Conservation (phyloP, 2,329 filamentous ascomycete species). For the Curvularia hawaiiensis region DNA sequence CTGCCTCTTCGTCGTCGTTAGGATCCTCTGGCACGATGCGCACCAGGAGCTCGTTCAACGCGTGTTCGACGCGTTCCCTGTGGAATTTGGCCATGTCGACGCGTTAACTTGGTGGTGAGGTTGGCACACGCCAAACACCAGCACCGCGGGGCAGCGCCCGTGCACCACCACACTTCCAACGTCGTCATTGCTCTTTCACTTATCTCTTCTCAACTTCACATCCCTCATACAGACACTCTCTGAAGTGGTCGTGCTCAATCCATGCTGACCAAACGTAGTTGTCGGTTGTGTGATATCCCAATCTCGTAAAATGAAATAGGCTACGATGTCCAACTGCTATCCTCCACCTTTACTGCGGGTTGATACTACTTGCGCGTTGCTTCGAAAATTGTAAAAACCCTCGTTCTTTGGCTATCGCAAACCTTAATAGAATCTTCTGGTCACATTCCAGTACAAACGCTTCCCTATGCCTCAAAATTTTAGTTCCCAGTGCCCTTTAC, state of each 20-base stretch:
- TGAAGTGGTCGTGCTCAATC: too few relatives aligned
- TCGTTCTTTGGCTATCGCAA: not conserved
- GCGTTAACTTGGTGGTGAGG: constrained; percentile 26
- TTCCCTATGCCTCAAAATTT: not conserved
- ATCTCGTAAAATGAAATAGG: too few relatives aligned
- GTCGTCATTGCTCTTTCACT: not conserved
- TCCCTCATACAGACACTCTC: not conserved
- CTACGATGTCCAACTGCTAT: not conserved
- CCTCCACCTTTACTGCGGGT: not conserved
- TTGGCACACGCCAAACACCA: constrained; percentile 9
- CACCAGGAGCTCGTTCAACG: constrained; percentile 78
- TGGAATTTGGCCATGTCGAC: constrained; percentile 43
- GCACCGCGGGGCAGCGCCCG: constrained; percentile 15
- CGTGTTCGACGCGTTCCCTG: constrained; percentile 72
- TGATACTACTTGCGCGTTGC: not conserved
- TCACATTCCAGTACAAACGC: not conserved
- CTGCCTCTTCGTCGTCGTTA: constrained; percentile 68
- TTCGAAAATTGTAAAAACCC: not conserved
- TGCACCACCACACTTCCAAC: constrained; percentile 7
- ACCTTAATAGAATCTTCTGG: too few relatives aligned
- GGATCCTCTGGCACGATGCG: constrained; percentile 72
- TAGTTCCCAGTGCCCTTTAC: not conserved
- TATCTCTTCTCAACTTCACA: not conserved
- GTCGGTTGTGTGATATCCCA: not conserved
- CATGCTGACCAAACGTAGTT: too few relatives aligned